Evolutionary conservation across 2,329 filamentous ascomycete genomes (phyloP).

Genomic region (Dactylellina parvicollis): DNA sequence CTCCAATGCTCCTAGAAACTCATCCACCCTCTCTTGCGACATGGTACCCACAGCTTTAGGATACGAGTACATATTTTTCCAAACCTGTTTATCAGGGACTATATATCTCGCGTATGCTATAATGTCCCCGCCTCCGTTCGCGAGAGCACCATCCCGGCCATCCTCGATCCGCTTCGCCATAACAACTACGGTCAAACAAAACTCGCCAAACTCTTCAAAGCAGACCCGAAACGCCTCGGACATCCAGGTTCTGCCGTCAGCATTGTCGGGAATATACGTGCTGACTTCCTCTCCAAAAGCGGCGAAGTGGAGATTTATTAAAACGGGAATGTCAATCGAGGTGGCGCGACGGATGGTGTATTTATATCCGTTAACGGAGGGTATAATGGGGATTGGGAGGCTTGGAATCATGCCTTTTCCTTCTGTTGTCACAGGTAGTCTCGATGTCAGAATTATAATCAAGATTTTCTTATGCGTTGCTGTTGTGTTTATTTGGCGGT

Average conservation of each 20-base stretch:
- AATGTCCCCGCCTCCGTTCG: background rate
- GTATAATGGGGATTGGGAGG: slow-evolving; percentile 4
- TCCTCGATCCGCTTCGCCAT: background rate
- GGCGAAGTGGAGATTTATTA: slow-evolving; percentile 12
- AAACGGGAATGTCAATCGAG: background rate
- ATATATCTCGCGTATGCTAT: slow-evolving; percentile 24
- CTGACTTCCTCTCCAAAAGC: slow-evolving; percentile 12
- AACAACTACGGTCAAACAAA: slow-evolving; percentile 10
- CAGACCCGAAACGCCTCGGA: slow-evolving; percentile 27
- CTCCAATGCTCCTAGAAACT: slow-evolving; percentile 18
- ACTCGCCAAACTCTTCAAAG: slow-evolving; percentile 17
- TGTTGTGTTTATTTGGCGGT: too few relatives aligned
- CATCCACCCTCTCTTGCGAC: slow-evolving; percentile 12
- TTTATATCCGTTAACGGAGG: background rate
- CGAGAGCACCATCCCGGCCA: background rate
- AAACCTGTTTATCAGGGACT: slow-evolving; percentile 17
- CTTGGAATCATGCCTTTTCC: slow-evolving; percentile 1
- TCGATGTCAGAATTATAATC: too few relatives aligned
- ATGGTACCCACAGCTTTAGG: slow-evolving; percentile 29
- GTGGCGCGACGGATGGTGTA: slow-evolving; percentile 17
- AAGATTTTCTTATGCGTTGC: too few relatives aligned
- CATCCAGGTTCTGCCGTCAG: slow-evolving; percentile 16
- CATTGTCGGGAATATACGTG: slow-evolving; percentile 14
- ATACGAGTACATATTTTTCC: slow-evolving; percentile 42
- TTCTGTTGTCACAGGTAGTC: too few relatives aligned